Base-by-base conservation (phyloP, 345 rosid genomes). In the Nephelium lappaceum region DNA sequence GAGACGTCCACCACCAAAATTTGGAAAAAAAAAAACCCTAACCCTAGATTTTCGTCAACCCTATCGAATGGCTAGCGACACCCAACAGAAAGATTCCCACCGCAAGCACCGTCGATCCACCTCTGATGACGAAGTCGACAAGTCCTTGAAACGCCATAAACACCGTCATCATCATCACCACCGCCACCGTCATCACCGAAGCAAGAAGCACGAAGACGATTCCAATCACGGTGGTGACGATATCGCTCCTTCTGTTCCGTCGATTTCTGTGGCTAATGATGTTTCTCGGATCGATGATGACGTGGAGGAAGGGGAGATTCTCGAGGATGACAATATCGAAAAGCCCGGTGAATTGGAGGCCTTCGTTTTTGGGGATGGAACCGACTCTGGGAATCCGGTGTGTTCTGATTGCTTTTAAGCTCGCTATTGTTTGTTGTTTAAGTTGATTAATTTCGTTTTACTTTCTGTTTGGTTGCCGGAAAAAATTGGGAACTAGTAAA, bases 241-340 rank as follows among this genome's bases (percentile, higher is more conserved):
- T 53, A 19, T 36, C 5, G 84, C 76, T 76, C 65, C 80, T 41
- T 76, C 72, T 66, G 77, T 67, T 83, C 49, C 80, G 4, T 60
- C 64, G 66, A 71, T 79, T 65, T 72, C 74, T 23, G 61, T 67
- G 61, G 71, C 77, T 65, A 51, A 72, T 79, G 51, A 81, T 9
- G 36, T 38, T 76, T 73, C 78, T 71, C 67, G 77, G 67, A 63
- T 77, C 74, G 94, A 86, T 77, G 93, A 94, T 67, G 98, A 94
- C 58, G 85, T 97, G 69, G 99, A 97, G 88, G 99, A 97, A 78
- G 99, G 99, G 42, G 99, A 97, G 88, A 97, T 97, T 87, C 89
- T 93, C 14, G 98, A 94, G 3, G 99, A 97, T 73, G 91, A 80
- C 5, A 68, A 74, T 67, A 53, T 67, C 62, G 63, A 24, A 70